Conservation (phyloP, 2,329 filamentous ascomycete species). For the Alternaria ventricosa region DNA sequence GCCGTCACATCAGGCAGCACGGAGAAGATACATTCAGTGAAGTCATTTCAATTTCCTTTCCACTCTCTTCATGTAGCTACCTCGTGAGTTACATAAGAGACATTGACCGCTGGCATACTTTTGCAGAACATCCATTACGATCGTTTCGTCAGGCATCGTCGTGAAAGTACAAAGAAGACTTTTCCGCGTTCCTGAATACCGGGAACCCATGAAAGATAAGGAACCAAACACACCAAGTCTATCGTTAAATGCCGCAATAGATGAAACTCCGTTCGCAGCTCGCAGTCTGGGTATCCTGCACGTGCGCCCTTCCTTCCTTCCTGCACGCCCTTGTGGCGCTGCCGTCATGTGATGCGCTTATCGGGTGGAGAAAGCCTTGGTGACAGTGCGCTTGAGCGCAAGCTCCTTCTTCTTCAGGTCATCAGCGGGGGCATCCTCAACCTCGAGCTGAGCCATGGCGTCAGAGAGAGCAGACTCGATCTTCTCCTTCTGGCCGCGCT, state of each 20-base stretch:
- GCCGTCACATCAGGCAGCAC: background rate
- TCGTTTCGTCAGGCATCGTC: slow-evolving; percentile 37
- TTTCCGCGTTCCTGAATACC: slow-evolving; percentile 34
- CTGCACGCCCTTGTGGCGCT: slow-evolving; percentile 14
- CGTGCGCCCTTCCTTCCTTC: slow-evolving; percentile 31
- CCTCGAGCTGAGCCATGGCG: slow-evolving; percentile 95
- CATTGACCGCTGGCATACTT: slow-evolving; percentile 27
- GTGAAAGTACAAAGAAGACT: slow-evolving; percentile 38
- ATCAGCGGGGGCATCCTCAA: slow-evolving; percentile 88
- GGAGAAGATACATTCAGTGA: background rate
- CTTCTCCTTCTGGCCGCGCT: slow-evolving; percentile 99
- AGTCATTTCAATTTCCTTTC: slow-evolving; percentile 28
- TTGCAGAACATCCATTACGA: slow-evolving; percentile 34
- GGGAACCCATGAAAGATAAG: slow-evolving; percentile 34
- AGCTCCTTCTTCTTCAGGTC: slow-evolving; percentile 99
- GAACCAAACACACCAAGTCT: slow-evolving; percentile 44
- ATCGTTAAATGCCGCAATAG: slow-evolving; percentile 44
- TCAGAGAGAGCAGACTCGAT: slow-evolving; percentile 97
- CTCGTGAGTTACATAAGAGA: slow-evolving; percentile 29
- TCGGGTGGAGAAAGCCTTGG: slow-evolving; percentile 95
- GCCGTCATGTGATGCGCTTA: slow-evolving; percentile 55
- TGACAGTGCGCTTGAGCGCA: slow-evolving; percentile 94
- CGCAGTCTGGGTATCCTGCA: slow-evolving; percentile 41
- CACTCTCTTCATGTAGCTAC: slow-evolving; percentile 19
- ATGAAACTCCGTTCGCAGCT: slow-evolving; percentile 38